Conservation (phyloP, 805 yeast species). For the Sugiyamaella smithiae region DNA sequence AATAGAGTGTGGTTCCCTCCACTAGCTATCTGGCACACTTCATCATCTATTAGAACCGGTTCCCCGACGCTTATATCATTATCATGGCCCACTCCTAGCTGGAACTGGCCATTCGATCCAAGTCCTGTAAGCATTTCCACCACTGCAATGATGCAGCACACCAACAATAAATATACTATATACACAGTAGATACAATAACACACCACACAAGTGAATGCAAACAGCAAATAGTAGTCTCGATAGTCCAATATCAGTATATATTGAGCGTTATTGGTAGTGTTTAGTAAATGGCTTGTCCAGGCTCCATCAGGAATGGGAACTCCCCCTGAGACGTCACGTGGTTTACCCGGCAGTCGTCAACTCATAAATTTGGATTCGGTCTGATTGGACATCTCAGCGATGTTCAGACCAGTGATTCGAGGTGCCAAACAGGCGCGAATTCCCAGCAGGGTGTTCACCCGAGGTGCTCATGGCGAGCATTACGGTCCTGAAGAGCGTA, state of each 20-base stretch:
- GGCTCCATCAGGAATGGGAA: too few species aligned
- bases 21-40: constrained; percentile 45
- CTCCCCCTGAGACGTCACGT: constrained; percentile 2
- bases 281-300: too few species aligned
- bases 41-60: constrained; percentile 18
- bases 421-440: constrained; percentile 3
- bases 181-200: too few species aligned
- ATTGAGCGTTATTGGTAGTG: too few species aligned
- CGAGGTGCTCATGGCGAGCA: constrained; percentile 19
- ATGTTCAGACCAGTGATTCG: constrained; percentile 9
- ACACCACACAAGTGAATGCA: too few species aligned
- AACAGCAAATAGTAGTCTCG: too few species aligned
- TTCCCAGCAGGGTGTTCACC: constrained; percentile 10
- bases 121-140: constrained; percentile 35
- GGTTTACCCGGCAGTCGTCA: constrained; percentile 1
- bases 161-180: background rate
- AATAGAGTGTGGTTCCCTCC: constrained; percentile 88
- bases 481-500: constrained; percentile 24
- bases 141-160: too few species aligned
- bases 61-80: constrained; percentile 46
- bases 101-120: constrained; percentile 84
- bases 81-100: constrained; percentile 59
- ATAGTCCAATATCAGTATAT: too few species aligned
- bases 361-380: background rate
- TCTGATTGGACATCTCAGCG: constrained; percentile 4